Conservation (phyloP, 164 flowering plant species). For the Annona cherimola region DNA sequence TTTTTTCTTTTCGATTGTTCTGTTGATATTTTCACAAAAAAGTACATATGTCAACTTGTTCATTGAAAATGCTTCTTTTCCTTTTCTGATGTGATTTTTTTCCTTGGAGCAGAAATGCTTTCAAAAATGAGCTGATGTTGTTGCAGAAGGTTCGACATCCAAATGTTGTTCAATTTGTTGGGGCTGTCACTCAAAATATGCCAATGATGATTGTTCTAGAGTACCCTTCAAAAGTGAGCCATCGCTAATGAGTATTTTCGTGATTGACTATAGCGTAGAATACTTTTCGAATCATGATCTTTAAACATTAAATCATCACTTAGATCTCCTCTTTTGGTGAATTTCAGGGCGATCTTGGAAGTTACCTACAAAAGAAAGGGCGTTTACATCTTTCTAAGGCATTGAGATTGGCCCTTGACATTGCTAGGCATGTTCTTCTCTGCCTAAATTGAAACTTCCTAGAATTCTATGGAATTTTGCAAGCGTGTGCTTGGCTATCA, state of each 20-base stretch:
- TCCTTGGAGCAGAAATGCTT: conserved; percentile 51
- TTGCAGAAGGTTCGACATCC: conserved; percentile 91
- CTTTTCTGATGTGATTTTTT: background rate
- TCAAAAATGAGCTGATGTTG: conserved; percentile 62
- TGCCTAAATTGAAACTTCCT: background rate
- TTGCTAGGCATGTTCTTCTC: conserved; percentile 60
- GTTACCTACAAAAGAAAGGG: conserved; percentile 80
- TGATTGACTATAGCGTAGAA: background rate
- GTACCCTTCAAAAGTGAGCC: conserved; percentile 71
- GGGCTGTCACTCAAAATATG: conserved; percentile 94
- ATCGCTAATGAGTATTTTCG: background rate
- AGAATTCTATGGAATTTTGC: too few relatives aligned
- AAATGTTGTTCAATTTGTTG: conserved; percentile 96
- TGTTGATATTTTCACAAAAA: too few relatives aligned
- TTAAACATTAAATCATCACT: background rate
- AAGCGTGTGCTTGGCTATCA: too few relatives aligned
- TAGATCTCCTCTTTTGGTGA: background rate
- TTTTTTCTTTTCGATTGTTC: too few relatives aligned
- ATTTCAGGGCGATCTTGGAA: conserved; percentile 80
- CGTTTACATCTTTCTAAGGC: conserved; percentile 79
- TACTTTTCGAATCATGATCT: background rate
- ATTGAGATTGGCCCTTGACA: conserved; percentile 82
- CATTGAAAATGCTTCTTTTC: background rate
- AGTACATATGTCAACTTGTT: too few relatives aligned
- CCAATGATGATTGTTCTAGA: conserved; percentile 98